Conservation (phyloP, 2,329 filamentous ascomycete species). For the Onygenales sp. region DNA sequence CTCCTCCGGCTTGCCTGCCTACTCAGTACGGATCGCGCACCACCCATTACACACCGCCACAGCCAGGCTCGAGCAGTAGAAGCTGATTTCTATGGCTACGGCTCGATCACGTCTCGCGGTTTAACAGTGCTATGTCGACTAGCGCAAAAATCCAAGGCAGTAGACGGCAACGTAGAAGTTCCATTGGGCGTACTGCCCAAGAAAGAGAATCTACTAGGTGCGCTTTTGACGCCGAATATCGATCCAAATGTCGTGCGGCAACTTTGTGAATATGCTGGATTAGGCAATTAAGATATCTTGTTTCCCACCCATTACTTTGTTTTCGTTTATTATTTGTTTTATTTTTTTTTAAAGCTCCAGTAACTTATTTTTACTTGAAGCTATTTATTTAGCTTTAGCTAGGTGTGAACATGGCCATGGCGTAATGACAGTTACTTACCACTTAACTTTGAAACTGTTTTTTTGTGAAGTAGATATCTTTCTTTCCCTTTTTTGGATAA, state of each 20-base stretch:
- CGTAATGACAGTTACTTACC: too few species aligned
- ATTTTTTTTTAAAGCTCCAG: constrained; percentile 1
- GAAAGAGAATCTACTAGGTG: constrained; percentile 57
- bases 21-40: constrained; percentile 53
- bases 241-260: constrained; percentile 57
- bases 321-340: constrained; percentile 1
- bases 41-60: constrained; percentile 25
- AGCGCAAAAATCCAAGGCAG: constrained; percentile 53
- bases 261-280: constrained; percentile 53
- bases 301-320: background rate
- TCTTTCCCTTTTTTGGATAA: too few species aligned
- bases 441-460: too few species aligned
- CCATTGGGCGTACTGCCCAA: constrained; percentile 56
- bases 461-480: too few species aligned
- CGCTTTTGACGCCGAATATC: constrained; percentile 56
- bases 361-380: background rate
- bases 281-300: constrained; percentile 35
- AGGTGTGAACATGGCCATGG: too few species aligned
- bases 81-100: constrained; percentile 32
- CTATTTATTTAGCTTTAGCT: too few species aligned
- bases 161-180: constrained; percentile 43
- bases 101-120: constrained; percentile 55
- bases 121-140: constrained; percentile 59
- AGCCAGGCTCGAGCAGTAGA: constrained; percentile 28
- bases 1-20: constrained; percentile 66